Base-by-base conservation (phyloP, 164 flowering plant genomes). In the Nymphaea colorata region DNA sequence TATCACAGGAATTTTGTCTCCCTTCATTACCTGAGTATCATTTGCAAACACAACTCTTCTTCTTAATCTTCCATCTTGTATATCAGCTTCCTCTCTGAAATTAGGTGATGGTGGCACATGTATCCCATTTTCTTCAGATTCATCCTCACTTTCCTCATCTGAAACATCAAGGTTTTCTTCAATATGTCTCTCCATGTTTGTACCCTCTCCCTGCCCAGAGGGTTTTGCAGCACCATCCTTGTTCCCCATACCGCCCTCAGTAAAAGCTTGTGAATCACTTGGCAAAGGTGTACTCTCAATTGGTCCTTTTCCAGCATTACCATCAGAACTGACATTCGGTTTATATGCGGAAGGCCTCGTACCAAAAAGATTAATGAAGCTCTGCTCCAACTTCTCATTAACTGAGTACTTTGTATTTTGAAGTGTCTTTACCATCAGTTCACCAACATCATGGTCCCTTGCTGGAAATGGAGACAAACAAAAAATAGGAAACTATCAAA, bases 351-450 rank as follows among this genome's bases (percentile, higher is more conserved):
- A 74, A 72, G 79, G 80, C 67, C 74, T 83, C 67, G 76, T 75
- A 64, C 90, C 66, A 57, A 90, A 90, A 67, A 88, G 76, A 25
- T 66, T 69, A 64, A 95, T 86, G 74, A 75, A 82, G 75, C 92
- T 85, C 53, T 92, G 73, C 25, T 84, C 87, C 72, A 92, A 69
- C 77, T 86, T 90, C 71, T 95, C 99, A 77, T 90, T 89, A 75
- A 90, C 68, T n/a, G 96, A 84, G 70, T 88, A 87, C 68, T 87
- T 84, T 5, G 88, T 84, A 47, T 86, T 86, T 76, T 95, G 99
- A 43, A 95, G 85, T 10, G 86, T 81, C 75, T 83, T 90, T 43
- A 95, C 98, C 81, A 95, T 67, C 43, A 36, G 82, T 74, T 77
- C 97, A 44, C 99, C 99, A 44, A 86, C 88, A 81, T 89, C 99